Evolutionary conservation across 1,139 yeast species (phyloP), one percentile per base, ranked within the genome.

Genomic region (Ogataea hybrid): DNA sequence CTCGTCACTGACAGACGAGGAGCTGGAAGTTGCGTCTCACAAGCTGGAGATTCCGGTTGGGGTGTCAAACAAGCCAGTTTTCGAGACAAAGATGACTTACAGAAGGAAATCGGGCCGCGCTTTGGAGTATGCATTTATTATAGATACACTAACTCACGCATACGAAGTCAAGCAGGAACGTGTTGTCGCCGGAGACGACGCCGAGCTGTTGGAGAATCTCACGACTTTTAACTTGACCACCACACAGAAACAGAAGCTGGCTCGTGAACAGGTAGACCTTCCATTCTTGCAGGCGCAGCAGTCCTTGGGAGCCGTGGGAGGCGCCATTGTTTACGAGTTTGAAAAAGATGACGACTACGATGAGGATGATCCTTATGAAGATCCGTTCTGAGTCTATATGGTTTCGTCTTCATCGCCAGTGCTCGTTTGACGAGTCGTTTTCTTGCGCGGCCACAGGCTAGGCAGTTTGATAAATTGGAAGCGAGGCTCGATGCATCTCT

Each of bases 331-430:
- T 10, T 92, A 90, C 59, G 94, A 90, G 59, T 90, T 81, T 43
- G 69, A 65, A 39, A 77, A 77, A 54, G 84, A 79, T 51, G 84
- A 90, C 61, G 97, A 90, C 60, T 90, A 89, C 54, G 97, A 92
- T 59, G 97, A 92, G 62, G 97, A 92, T 53, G 98, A 92, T 62
- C 97, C 97, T 0, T 90, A 83, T 56, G 98, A 92, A 59, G 97
- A 92, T 58, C 97, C 97, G 4, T 90, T 89, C 56, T 89, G 59
- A 22, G n/a, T 25, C 22, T 37, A 25, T 32, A 34, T 17, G 8
- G 38, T 43, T 15, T 46, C 49, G 11, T 43, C 49, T 4, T 40
- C 42, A 14, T 29, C 39, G 6, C 35, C 44, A 10, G 35, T 29
- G 14, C 33, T 23, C 9, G 45, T 30, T 41, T 71, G 70, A 52